phyloP scores from a whole-genome alignment of 164 flowering plant genomes.

The Aristolochia fimbriata region DNA sequence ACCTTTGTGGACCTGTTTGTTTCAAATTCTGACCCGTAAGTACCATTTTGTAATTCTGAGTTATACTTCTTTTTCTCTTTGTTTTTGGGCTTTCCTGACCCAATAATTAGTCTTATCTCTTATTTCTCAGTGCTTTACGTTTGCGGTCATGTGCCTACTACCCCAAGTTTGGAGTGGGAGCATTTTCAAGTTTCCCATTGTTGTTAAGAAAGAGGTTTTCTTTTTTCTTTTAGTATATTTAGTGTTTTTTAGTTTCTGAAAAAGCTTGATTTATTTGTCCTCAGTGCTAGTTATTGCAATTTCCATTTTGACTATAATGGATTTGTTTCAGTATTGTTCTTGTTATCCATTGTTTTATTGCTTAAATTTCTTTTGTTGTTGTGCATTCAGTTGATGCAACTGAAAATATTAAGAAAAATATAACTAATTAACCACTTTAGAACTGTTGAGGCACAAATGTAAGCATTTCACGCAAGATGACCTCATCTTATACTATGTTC shows the following conservation, averaged over 20 bases:
- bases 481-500: too few relatives aligned
- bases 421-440: too few relatives aligned
- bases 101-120: not conserved
- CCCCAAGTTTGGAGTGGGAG: constrained; percentile 78
- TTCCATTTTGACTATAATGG: not conserved
- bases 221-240: not conserved
- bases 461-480: too few relatives aligned
- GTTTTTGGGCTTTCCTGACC: not conserved
- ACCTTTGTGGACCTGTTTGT: constrained; percentile 83
- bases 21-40: constrained; percentile 83
- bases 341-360: not conserved
- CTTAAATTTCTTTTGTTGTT: too few relatives aligned
- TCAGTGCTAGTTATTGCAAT: not conserved
- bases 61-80: not conserved
- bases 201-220: constrained; percentile 53
- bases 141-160: constrained; percentile 74
- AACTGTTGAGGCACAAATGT: too few relatives aligned
- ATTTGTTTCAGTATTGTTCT: not conserved
- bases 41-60: not conserved
- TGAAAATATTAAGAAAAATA: too few relatives aligned
- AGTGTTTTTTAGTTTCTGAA: not conserved
- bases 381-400: too few relatives aligned
- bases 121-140: constrained; percentile 47
- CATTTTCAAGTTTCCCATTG: constrained; percentile 72
- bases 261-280: not conserved